A percentile compares a stretch with the other conserved stretches of the same genome.
Conservation (phyloP, 164 flowering plant species). For the Magnolia changhungtana region DNA sequence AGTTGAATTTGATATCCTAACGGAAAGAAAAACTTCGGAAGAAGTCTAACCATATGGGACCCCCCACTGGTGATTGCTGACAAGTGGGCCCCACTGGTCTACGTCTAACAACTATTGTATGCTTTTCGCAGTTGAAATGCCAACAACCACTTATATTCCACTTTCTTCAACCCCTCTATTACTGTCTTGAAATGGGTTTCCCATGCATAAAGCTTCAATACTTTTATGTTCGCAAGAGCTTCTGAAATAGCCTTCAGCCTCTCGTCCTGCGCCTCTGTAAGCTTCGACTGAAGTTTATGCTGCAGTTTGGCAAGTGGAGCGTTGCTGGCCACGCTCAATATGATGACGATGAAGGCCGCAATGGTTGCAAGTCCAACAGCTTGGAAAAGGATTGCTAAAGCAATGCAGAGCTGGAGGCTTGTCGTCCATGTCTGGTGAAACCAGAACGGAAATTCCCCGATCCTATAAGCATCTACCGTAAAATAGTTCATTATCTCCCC, state of each 20-base stretch:
- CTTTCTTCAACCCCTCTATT: slow-evolving; percentile 38
- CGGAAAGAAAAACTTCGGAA: too few relatives aligned
- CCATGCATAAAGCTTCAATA: slow-evolving; percentile 72
- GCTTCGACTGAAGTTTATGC: slow-evolving; percentile 46
- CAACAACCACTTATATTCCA: slow-evolving; percentile 52
- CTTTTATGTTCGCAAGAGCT: slow-evolving; percentile 57
- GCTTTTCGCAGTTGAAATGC: slow-evolving; percentile 45
- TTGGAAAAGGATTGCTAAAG: slow-evolving; percentile 40
- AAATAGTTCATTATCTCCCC: slow-evolving; percentile 70
- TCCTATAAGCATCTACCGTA: slow-evolving; percentile 61
- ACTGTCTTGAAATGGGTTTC: slow-evolving; percentile 57
- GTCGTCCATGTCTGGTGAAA: slow-evolving; percentile 73
- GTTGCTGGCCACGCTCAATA: slow-evolving; percentile 51
- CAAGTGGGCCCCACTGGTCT: too few relatives aligned
- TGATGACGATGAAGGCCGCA: slow-evolving; percentile 47
- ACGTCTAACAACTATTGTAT: slow-evolving; percentile 33
- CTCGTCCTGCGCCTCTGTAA: slow-evolving; percentile 59
- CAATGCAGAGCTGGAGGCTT: slow-evolving; percentile 50
- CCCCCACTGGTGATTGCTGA: too few relatives aligned
- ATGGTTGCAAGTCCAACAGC: slow-evolving; percentile 59
- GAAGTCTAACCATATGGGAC: too few relatives aligned
- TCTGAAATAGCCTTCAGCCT: slow-evolving; percentile 54
- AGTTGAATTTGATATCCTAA: too few relatives aligned
- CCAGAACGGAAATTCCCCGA: slow-evolving; percentile 73
- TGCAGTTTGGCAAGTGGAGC: slow-evolving; percentile 62